Conservation (phyloP, 345 rosid species). For the Psidium guajava region DNA sequence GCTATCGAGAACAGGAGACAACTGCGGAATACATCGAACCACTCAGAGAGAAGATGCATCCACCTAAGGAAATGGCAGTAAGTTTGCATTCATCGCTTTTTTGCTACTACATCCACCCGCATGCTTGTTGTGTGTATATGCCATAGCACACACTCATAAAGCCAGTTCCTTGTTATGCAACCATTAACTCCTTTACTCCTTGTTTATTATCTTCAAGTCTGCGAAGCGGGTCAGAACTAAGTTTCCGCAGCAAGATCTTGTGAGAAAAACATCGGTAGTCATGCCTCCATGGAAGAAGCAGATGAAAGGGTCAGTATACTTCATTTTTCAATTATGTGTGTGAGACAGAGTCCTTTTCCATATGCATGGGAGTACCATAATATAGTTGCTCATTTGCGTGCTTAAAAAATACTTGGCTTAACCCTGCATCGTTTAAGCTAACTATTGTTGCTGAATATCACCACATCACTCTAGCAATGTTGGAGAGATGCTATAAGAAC, state of each 20-base stretch:
- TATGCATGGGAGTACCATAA: not conserved
- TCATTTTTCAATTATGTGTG: not conserved
- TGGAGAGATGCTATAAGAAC: not conserved
- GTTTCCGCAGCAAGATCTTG: slow-evolving; percentile 24
- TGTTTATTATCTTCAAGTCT: slow-evolving; percentile 28
- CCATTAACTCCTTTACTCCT: not conserved
- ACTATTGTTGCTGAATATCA: not conserved
- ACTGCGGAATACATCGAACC: slow-evolving; percentile 18
- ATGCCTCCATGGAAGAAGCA: slow-evolving; percentile 19
- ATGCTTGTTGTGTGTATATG: not conserved
- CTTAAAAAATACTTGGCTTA: not conserved
- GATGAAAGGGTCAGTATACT: slow-evolving; percentile 37
- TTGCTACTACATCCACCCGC: not conserved
- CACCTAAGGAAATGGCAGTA: slow-evolving; percentile 5
- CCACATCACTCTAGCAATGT: not conserved
- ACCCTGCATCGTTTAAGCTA: not conserved
- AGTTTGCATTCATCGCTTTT: not conserved
- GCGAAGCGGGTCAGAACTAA: slow-evolving; percentile 25
- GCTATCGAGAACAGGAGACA: slow-evolving; percentile 22
- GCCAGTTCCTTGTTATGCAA: not conserved
- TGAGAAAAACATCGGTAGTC: slow-evolving; percentile 25
- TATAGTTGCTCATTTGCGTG: not conserved
- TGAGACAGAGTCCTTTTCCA: not conserved
- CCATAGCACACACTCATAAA: not conserved
- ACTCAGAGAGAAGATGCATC: slow-evolving; percentile 12